Evolutionary conservation across 2,329 filamentous ascomycete species (phyloP).

Genomic region (Aschersonia sp.): DNA sequence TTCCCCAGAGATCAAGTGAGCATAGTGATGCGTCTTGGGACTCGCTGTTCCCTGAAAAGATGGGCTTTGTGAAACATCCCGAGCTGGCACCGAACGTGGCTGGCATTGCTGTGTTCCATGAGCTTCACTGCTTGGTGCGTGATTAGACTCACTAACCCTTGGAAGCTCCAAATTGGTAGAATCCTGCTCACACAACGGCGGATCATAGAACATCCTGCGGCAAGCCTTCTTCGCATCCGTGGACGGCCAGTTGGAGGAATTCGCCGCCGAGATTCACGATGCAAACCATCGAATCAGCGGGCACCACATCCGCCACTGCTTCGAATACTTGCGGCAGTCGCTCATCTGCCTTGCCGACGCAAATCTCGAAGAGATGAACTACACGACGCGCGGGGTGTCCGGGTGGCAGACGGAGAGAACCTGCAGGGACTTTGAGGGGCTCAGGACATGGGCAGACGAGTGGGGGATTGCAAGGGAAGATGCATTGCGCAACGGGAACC

Average conservation of each 20-base stretch:
- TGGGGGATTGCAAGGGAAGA: no score
- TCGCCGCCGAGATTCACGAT: no score
- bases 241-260: no score
- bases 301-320: constrained; percentile 1
- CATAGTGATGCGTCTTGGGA: neutral
- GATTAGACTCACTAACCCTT: no score
- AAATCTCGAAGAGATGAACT: neutral
- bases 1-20: neutral
- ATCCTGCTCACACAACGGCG: no score
- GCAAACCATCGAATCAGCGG: neutral
- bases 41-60: neutral
- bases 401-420: neutral
- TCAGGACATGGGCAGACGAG: neutral
- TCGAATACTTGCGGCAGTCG: constrained; percentile 1
- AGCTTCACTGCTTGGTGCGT: neutral
- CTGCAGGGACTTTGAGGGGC: neutral
- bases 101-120: neutral
- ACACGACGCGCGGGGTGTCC: neutral
- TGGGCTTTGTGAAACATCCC: neutral
- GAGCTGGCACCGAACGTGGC: neutral
- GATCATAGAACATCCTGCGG: no score
- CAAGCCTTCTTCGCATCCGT: no score
- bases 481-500: no score
- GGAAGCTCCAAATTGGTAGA: no score
- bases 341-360: neutral